A percentile compares a stretch with the other conserved stretches of the same genome.
phyloP scores from a whole-genome alignment of 2,329 filamentous ascomycete species.

The Clonostachys chloroleuca region DNA sequence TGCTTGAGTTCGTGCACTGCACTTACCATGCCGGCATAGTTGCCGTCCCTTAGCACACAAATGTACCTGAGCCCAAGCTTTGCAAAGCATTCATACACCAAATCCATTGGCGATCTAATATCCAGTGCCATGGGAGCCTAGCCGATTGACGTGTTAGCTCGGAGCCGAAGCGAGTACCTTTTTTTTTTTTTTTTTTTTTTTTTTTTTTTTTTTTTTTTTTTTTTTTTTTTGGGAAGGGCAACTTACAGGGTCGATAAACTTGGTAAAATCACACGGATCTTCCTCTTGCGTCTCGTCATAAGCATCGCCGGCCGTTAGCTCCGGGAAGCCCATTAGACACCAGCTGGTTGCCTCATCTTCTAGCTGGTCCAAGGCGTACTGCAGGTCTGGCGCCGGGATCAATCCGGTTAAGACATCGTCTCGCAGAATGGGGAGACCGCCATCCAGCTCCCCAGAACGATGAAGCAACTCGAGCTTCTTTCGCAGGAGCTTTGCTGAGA shows the following conservation, averaged over 20 bases:
- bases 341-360: conserved; percentile 67
- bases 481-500: conserved; percentile 73
- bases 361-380: conserved; percentile 85
- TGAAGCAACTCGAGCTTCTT: conserved; percentile 79
- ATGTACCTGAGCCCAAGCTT: conserved; percentile 92
- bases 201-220: too few relatives aligned
- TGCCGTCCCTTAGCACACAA: conserved; percentile 80
- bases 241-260: conserved; percentile 80
- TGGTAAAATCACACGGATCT: conserved; percentile 81
- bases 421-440: conserved; percentile 82
- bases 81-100: conserved; percentile 94
- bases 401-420: conserved; percentile 78
- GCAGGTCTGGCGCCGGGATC: conserved; percentile 90
- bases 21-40: conserved; percentile 82
- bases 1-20: neutral
- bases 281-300: conserved; percentile 62
- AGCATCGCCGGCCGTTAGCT: conserved; percentile 25
- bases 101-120: conserved; percentile 83
- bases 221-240: neutral
- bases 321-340: conserved; percentile 76
- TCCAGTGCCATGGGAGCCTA: conserved; percentile 83
- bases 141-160: neutral
- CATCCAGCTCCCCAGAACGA: conserved; percentile 83
- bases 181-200: too few relatives aligned
- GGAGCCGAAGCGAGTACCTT: too few relatives aligned